Percentiles rank a stretch among this genome's conserved stretches.
Evolutionary conservation across 169 alveolate genomes (phyloP).

Genomic region (Cystoisospora suis): DNA sequence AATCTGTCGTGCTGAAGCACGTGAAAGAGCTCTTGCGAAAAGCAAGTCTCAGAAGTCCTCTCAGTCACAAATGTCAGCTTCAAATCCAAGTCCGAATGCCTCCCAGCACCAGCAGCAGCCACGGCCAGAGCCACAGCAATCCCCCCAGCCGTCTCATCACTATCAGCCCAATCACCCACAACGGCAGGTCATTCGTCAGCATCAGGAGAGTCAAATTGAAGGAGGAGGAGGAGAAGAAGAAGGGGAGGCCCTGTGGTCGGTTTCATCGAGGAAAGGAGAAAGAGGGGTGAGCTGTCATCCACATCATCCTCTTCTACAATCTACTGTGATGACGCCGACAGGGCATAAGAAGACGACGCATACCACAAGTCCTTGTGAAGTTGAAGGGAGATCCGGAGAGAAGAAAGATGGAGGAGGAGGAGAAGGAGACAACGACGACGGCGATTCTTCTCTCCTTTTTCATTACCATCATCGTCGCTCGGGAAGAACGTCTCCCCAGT

Average conservation of each 20-base stretch:
- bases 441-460: too few species aligned
- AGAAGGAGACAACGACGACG: not conserved
- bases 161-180: not conserved
- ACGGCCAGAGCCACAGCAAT: not conserved
- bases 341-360: not conserved
- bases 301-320: not conserved
- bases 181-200: not conserved
- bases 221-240: not conserved
- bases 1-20: conserved; percentile 27
- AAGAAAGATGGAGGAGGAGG: not conserved
- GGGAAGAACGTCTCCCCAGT: too few species aligned
- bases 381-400: not conserved
- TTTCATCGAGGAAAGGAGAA: too few species aligned
- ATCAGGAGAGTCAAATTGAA: not conserved
- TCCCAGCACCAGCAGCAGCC: not conserved
- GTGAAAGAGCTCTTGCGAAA: not conserved
- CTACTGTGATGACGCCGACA: not conserved
- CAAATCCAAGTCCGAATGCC: not conserved
- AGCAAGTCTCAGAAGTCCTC: too few species aligned
- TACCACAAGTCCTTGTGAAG: not conserved
- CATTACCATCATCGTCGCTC: too few species aligned
- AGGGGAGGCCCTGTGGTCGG: not conserved
- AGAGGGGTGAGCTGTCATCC: too few species aligned
- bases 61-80: too few species aligned
- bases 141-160: not conserved